Conservation (phyloP, 148 eudicot species). For the Rhododendron kiyosumense region DNA sequence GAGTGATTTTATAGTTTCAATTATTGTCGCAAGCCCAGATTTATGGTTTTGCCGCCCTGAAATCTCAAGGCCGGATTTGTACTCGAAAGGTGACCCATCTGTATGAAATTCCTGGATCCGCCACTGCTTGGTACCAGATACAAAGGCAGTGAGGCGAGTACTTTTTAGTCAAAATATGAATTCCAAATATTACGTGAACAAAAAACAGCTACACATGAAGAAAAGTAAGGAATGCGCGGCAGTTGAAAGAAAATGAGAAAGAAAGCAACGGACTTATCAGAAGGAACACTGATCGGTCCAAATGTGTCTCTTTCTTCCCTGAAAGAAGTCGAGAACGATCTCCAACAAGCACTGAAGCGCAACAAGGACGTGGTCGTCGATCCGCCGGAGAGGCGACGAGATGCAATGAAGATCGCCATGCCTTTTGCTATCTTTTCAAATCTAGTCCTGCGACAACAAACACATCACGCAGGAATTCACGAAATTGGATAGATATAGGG, state of each 20-base stretch:
- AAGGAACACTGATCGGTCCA: slow-evolving; percentile 78
- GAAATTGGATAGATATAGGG: neutral
- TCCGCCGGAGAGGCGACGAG: slow-evolving; percentile 43
- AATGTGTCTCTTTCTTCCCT: slow-evolving; percentile 83
- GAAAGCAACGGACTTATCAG: slow-evolving; percentile 51
- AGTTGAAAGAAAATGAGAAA: neutral
- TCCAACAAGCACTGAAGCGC: slow-evolving; percentile 27
- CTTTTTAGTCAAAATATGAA: no score
- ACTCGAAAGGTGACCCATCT: no score
- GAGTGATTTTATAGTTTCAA: no score
- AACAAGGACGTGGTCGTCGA: slow-evolving; percentile 19
- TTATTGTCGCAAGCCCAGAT: no score
- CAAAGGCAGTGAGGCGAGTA: neutral
- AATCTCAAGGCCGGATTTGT: no score
- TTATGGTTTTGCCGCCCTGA: no score
- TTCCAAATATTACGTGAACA: neutral
- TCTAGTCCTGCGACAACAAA: neutral
- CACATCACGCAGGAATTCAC: neutral
- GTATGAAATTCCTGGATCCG: no score
- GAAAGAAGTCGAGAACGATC: slow-evolving; percentile 57
- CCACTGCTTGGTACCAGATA: neutral
- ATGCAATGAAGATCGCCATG: slow-evolving; percentile 50
- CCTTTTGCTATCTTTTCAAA: neutral
- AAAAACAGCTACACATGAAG: neutral
- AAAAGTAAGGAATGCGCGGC: neutral